Percentiles rank a stretch among this genome's conserved stretches.
These are phyloP conservation scores for Entophlyctis luteolus DNA, from an alignment of 192 early-diverging fungal species.

Conservation along the genomic window DNA sequence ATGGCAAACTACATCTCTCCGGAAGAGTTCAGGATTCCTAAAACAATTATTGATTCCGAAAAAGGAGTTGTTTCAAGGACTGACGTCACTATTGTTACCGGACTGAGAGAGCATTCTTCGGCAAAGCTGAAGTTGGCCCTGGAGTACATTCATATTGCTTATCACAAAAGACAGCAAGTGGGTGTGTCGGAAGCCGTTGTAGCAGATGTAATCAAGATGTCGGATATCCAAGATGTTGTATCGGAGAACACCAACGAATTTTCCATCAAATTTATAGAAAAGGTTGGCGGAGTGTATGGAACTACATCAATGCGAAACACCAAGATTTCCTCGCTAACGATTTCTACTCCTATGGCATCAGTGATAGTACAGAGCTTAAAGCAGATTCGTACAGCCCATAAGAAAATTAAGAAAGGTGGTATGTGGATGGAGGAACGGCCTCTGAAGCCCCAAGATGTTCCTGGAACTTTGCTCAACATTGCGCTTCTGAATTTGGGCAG, in stretches of 20 bases:
- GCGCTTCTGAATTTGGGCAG: constrained; percentile 84
- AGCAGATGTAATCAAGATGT: constrained; percentile 85
- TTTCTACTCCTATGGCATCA: constrained; percentile 73
- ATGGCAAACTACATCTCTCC: constrained; percentile 70
- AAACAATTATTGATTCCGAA: constrained; percentile 62
- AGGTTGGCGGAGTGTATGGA: constrained; percentile 19
- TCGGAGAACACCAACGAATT: constrained; percentile 71
- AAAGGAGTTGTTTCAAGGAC: constrained; percentile 54
- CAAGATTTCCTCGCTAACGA: constrained; percentile 44
- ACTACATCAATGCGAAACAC: constrained; percentile 7
- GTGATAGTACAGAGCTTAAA: constrained; percentile 65
- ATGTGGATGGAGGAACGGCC: constrained; percentile 59
- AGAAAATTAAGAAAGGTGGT: constrained; percentile 59
- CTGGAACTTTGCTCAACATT: constrained; percentile 88
- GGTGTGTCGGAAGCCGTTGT: constrained; percentile 65
- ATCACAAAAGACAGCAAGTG: constrained; percentile 72
- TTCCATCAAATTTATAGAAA: constrained; percentile 63
- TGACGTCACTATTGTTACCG: constrained; percentile 53
- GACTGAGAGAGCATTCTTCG: constrained; percentile 59
- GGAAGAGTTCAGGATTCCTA: constrained; percentile 71
- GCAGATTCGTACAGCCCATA: constrained; percentile 65
- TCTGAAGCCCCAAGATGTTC: constrained; percentile 81
- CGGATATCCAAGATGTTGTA: constrained; percentile 71
- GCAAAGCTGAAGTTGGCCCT: constrained; percentile 77
- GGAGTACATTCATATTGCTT: constrained; percentile 77